Evolutionary conservation across 1,284 basidiomycete genomes (phyloP).

Genomic region (Kalmanozyma brasiliensis): DNA sequence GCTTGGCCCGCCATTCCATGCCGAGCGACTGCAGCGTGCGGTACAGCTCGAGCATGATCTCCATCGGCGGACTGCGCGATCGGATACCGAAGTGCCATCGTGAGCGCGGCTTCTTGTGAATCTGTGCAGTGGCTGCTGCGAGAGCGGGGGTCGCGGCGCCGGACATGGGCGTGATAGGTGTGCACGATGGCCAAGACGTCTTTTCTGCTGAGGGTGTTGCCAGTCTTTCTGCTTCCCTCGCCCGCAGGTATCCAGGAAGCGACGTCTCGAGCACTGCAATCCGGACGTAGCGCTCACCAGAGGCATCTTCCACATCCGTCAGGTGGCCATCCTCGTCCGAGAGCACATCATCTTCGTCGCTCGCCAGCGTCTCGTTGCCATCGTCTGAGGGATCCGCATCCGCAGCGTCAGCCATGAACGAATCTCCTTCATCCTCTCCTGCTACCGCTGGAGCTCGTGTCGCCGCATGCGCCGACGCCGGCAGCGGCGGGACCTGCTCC

Average conservation of each 20-base stretch:
- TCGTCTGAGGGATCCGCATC: slow-evolving; percentile 56
- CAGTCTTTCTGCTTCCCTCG: slow-evolving; percentile 37
- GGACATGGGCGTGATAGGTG: slow-evolving; percentile 19
- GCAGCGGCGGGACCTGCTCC: slow-evolving; percentile 29
- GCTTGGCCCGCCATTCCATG: slow-evolving; percentile 84
- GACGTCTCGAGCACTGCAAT: slow-evolving; percentile 61
- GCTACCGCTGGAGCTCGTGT: slow-evolving; percentile 1
- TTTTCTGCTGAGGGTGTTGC: slow-evolving; percentile 44
- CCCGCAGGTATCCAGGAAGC: slow-evolving; percentile 33
- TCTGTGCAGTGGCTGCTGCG: slow-evolving; percentile 32
- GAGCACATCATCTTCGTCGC: slow-evolving; percentile 56
- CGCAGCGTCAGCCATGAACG: slow-evolving; percentile 36
- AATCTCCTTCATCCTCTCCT: slow-evolving; percentile 31
- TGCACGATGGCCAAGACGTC: slow-evolving; percentile 41
- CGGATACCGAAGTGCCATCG: slow-evolving; percentile 97
- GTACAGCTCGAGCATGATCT: slow-evolving; percentile 99
- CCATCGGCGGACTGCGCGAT: slow-evolving; percentile 94
- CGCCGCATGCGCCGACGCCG: slow-evolving; percentile 10
- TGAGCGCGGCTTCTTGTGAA: slow-evolving; percentile 69
- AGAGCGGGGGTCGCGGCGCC: slow-evolving; percentile 12
- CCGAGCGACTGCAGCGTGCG: slow-evolving; percentile 88
- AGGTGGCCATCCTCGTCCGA: slow-evolving; percentile 51
- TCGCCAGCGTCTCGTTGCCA: slow-evolving; percentile 49
- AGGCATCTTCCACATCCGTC: slow-evolving; percentile 47
- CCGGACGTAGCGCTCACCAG: slow-evolving; percentile 32